phyloP scores from a whole-genome alignment of 1,284 basidiomycete genomes.

The Cutaneotrichosporon daszewskae region DNA sequence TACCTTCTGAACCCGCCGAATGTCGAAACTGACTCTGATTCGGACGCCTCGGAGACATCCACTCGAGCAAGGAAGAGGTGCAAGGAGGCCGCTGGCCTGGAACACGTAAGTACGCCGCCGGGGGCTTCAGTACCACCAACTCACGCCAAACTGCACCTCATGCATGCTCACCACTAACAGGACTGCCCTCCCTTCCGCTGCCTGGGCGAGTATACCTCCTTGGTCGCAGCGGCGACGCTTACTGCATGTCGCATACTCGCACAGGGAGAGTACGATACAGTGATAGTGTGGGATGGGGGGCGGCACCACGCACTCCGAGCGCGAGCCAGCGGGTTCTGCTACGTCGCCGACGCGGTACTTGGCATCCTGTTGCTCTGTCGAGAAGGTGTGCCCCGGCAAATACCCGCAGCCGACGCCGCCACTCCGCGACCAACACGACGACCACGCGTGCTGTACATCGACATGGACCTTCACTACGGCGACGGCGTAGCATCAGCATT shows the following conservation, averaged over 20 bases:
- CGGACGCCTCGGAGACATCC: conserved; percentile 8
- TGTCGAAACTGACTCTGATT: not conserved
- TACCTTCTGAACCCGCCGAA: conserved; percentile 11
- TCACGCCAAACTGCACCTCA: too few relatives aligned
- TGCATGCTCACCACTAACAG: conserved; percentile 46
- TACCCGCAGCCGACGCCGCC: not conserved
- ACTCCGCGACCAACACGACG: conserved; percentile 34
- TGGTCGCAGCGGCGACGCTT: conserved; percentile 70
- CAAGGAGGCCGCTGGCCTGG: conserved; percentile 56
- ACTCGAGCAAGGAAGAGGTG: conserved; percentile 24
- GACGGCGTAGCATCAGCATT: conserved; percentile 83
- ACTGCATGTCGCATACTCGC: conserved; percentile 63
- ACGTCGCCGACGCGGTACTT: conserved; percentile 82
- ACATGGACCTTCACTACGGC: conserved; percentile 79
- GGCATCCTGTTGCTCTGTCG: conserved; percentile 53
- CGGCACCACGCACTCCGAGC: conserved; percentile 53
- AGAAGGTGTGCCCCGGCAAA: conserved; percentile 9
- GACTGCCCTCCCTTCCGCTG: conserved; percentile 74
- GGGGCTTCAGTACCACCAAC: too few relatives aligned
- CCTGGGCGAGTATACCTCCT: conserved; percentile 62
- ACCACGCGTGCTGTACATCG: conserved; percentile 77
- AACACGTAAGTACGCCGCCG: conserved; percentile 54
- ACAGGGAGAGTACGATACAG: conserved; percentile 54
- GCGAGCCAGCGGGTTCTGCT: conserved; percentile 83
- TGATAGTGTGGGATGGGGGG: conserved; percentile 80